Conservation (phyloP, 2,329 filamentous ascomycete genomes). For the Fusarium nematophilum region DNA sequence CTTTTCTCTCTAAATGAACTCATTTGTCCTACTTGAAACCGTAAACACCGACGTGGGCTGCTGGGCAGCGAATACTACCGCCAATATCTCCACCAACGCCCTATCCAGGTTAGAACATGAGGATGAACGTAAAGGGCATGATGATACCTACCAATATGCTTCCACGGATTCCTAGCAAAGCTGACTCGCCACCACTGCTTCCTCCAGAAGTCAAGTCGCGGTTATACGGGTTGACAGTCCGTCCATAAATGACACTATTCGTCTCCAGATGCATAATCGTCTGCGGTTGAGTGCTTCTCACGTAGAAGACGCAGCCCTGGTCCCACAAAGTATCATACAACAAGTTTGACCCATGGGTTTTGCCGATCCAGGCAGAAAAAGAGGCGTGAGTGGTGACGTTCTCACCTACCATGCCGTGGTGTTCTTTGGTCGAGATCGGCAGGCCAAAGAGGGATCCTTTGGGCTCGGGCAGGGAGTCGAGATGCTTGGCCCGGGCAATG, state of each 20-base stretch:
- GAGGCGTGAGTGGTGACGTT: slow-evolving; percentile 45
- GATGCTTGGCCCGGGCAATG: slow-evolving; percentile 46
- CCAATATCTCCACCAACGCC: slow-evolving; percentile 57
- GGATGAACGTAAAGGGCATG: fast-evolving
- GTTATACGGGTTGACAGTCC: slow-evolving; percentile 72
- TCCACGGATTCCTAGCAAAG: slow-evolving; percentile 55
- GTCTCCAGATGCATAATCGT: slow-evolving; percentile 67
- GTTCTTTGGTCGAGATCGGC: slow-evolving; percentile 51
- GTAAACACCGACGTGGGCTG: slow-evolving; percentile 51
- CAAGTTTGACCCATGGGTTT: slow-evolving; percentile 47
- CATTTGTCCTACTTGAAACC: slow-evolving; percentile 45
- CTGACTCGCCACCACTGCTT: slow-evolving; percentile 68
- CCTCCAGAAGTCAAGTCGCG: slow-evolving; percentile 71
- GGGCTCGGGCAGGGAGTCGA: slow-evolving; percentile 49
- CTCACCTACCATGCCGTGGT: slow-evolving; percentile 50
- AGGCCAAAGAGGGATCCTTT: slow-evolving; percentile 49
- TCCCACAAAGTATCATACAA: slow-evolving; percentile 46
- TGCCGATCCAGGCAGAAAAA: slow-evolving; percentile 47
- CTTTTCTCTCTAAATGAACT: neutral
- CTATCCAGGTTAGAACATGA: slow-evolving; percentile 16
- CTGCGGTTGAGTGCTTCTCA: slow-evolving; percentile 77
- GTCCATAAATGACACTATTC: slow-evolving; percentile 72
- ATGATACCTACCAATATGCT: slow-evolving; percentile 48
- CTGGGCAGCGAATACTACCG: slow-evolving; percentile 53
- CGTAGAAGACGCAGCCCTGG: slow-evolving; percentile 55